Conservation (phyloP, 306 rosid genomes). For the Cucumis hystrix region DNA sequence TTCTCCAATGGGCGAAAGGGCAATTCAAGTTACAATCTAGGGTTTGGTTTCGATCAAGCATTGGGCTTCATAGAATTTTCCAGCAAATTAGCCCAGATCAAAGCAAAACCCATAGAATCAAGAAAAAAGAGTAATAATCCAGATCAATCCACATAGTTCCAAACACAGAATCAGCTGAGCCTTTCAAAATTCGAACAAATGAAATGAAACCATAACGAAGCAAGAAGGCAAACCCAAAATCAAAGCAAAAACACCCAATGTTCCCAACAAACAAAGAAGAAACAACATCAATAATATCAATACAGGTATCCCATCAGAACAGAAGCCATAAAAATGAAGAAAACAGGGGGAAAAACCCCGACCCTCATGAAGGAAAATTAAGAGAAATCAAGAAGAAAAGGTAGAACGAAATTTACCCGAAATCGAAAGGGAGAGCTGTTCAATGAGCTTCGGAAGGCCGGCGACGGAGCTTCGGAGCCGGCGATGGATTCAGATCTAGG, state of each 20-base stretch:
- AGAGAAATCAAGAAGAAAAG: background rate
- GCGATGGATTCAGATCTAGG: constrained; percentile 56
- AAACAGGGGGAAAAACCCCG: background rate
- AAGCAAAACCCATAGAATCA: constrained; percentile 7
- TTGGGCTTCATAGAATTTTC: constrained; percentile 12
- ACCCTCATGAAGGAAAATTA: background rate
- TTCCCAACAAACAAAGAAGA: background rate
- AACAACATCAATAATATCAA: background rate
- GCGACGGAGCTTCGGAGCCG: constrained; percentile 22
- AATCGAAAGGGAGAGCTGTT: background rate
- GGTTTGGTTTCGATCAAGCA: constrained; percentile 18
- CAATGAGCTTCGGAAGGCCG: constrained; percentile 13
- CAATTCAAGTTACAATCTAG: background rate
- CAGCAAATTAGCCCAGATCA: constrained; percentile 15
- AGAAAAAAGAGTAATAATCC: background rate
- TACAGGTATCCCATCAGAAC: background rate
- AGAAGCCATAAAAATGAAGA: background rate
- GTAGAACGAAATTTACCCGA: background rate
- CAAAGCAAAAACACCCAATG: background rate
- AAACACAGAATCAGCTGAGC: background rate
- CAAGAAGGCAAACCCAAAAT: background rate
- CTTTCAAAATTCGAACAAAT: background rate
- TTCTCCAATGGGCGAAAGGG: background rate
- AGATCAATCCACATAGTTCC: background rate
- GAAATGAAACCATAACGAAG: background rate